These are phyloP conservation scores for Lipomyces sp. DNA, from an alignment of 805 yeast species.

Conservation along the genomic window DNA sequence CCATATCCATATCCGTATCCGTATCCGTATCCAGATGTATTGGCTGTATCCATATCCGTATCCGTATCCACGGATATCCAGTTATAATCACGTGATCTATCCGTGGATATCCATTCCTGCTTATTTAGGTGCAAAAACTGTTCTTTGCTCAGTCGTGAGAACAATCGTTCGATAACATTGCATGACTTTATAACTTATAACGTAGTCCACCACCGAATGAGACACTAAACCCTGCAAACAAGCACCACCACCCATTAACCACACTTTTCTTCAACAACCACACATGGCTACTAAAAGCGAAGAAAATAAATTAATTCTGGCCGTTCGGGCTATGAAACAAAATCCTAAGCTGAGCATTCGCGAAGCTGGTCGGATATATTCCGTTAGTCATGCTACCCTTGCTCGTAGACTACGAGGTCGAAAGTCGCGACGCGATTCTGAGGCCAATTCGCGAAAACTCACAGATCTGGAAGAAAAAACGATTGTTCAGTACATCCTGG, in stretches of 20 bases:
- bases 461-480: not conserved
- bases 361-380: not conserved
- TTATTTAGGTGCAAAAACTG: too few species aligned
- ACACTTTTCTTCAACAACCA: not conserved
- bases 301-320: not conserved
- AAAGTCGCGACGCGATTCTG: not conserved
- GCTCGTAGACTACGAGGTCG: not conserved
- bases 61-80: too few species aligned
- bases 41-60: too few species aligned
- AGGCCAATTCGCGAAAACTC: not conserved
- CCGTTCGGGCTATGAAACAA: not conserved
- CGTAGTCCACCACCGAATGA: not conserved
- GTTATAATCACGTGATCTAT: too few species aligned
- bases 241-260: not conserved
- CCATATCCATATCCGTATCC: too few species aligned
- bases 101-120: too few species aligned
- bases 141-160: too few species aligned
- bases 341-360: constrained; percentile 3
- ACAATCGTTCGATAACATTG: too few species aligned
- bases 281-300: not conserved
- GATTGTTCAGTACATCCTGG: constrained; percentile 4
- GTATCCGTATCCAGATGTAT: too few species aligned
- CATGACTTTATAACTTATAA: too few species aligned
- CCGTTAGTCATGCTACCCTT: not conserved
- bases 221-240: not conserved